Evolutionary conservation across 345 rosid genomes (phyloP).

Genomic region (Eucalyptus marginata): DNA sequence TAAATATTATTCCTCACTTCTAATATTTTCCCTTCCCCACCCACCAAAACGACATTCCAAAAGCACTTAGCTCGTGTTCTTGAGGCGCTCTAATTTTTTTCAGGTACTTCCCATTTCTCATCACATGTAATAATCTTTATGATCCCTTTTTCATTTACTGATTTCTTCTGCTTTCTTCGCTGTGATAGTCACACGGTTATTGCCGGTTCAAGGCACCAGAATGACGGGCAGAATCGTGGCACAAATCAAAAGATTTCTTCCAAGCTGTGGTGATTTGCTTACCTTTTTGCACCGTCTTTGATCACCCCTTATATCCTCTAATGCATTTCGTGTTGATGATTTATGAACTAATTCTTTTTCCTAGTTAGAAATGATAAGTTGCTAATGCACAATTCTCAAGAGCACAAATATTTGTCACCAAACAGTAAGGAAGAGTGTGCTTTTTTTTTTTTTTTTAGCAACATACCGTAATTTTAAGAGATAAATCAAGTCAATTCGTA

Average conservation of each 20-base stretch:
- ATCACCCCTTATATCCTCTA: rapidly evolving
- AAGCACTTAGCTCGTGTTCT: background rate
- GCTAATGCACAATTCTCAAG: background rate
- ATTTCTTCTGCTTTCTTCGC: background rate
- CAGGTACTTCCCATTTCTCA: background rate
- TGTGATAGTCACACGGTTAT: background rate
- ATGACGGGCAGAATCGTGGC: conserved; percentile 14
- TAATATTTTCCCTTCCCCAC: background rate
- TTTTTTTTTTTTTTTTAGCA: rapidly evolving
- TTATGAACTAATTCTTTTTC: background rate
- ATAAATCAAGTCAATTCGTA: background rate
- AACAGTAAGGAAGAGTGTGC: rapidly evolving
- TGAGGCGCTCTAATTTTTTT: background rate
- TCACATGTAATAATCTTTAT: background rate
- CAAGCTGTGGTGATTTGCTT: background rate
- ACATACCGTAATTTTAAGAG: background rate
- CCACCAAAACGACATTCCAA: background rate
- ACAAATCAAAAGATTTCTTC: conserved; percentile 6
- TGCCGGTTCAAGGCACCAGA: no score
- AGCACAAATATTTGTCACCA: background rate
- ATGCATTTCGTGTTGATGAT: rapidly evolving
- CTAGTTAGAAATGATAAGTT: background rate
- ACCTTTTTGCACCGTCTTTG: background rate
- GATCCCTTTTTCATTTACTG: background rate
- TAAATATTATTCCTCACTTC: background rate